Evolutionary conservation across 768 basidiomycete genomes (phyloP), one percentile per base, ranked within the genome.

Genomic region (Boletus rubescentipes): DNA sequence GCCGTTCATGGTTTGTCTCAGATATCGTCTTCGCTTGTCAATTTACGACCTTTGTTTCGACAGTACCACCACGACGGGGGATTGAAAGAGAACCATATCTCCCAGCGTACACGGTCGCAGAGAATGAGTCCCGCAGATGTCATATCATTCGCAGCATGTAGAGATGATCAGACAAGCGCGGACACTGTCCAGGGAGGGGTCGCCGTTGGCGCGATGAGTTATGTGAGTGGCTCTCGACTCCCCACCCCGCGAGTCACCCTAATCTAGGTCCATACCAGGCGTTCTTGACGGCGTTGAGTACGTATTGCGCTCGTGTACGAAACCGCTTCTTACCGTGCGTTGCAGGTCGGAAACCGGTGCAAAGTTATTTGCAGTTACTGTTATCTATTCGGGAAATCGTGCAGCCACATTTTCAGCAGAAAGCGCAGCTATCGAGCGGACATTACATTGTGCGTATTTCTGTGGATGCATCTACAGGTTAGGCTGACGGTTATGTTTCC

Each of bases 171-270:
- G 67, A 89, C 81, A 0, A 90, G 87, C 63, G 84, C 86, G 0
- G 89, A 90, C 63, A 87, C 87, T 1, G 80, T 81, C 46, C 73
- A 79, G 26, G 77, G 75, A 21, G 86, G 85, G 20, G 73, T 80
- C 5, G 85, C 88, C 0, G 84, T 87, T 8, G 89, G 89, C 3
- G 89, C 89, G 4, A 91, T 91, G 85, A 89, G 87, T 67, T 78
- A 86, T 70, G 88, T 89, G 64, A 45, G 86, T 72, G 8, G n/a
- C 7, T 34, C 15, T 38, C 21, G 8, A 15, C 14, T 32, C 2
- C 21, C 9, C 32, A 4, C 7, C 23, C 21, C 9, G 6, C 10
- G 35, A n/a, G 5, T 31, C 1, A 15, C 5, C 21, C 47, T 62
- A 10, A 68, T 38, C 14, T 48, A 9, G 34, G 30, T 23, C 35